These are phyloP conservation scores for Boletellus sp. DNA, from an alignment of 768 basidiomycete genomes.

Conservation along the genomic window DNA sequence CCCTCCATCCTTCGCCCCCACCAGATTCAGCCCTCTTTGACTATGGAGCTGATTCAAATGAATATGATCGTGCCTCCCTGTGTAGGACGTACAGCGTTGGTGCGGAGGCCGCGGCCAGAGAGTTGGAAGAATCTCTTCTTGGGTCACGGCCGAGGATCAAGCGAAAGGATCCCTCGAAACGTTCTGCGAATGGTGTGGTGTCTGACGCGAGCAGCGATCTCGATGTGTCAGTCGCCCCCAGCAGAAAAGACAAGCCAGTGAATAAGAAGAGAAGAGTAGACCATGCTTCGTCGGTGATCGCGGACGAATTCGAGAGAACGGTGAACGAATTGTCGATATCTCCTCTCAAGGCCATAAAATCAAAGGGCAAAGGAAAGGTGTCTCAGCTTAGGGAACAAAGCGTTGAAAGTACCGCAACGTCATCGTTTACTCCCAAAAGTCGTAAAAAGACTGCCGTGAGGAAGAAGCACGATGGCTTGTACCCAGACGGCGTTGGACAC, in stretches of 20 bases:
- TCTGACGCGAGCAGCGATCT: constrained; percentile 61
- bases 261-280: constrained; percentile 65
- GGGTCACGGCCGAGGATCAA: constrained; percentile 37
- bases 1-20: constrained; percentile 36
- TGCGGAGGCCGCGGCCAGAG: constrained; percentile 56
- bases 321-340: constrained; percentile 38
- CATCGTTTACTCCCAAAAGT: constrained; percentile 42
- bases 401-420: constrained; percentile 48
- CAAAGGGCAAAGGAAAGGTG: constrained; percentile 54
- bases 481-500: constrained; percentile 49
- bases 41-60: constrained; percentile 21
- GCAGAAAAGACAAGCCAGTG: constrained; percentile 41
- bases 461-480: constrained; percentile 53
- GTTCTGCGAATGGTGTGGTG: constrained; percentile 42
- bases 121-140: constrained; percentile 54
- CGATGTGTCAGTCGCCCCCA: constrained; percentile 38
- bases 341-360: constrained; percentile 32
- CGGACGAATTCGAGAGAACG: constrained; percentile 49
- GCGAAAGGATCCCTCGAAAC: constrained; percentile 47
- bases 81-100: constrained; percentile 22
- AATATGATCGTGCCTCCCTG: constrained; percentile 22
- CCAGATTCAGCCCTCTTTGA: constrained; percentile 31
- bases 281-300: constrained; percentile 32
- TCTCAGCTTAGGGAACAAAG: constrained; percentile 49
- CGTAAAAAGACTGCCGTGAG: constrained; percentile 56